Base-by-base conservation (phyloP, 2,329 filamentous ascomycete species). In the Trichoderma brevicompactum region DNA sequence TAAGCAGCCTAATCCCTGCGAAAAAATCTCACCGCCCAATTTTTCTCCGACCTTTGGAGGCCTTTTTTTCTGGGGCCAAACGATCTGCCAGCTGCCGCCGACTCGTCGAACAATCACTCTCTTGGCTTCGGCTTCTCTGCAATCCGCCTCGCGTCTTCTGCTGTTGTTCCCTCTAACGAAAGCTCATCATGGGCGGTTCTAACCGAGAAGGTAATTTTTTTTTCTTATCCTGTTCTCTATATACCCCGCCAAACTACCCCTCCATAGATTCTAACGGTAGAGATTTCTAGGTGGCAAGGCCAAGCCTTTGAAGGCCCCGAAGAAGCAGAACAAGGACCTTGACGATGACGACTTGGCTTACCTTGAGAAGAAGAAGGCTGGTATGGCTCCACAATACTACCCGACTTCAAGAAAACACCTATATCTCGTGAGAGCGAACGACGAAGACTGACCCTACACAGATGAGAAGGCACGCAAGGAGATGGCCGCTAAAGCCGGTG, bases 391-490 rank as follows among this genome's bases (percentile, higher is more conserved):
- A 17, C 41, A 15, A 10, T n/a, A 5, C 23, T 28, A 10, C 15
- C n/a, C 64, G 48, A 41, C 15, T 10, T 19, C 28, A 41, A 28
- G 60, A n/a, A 15, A 28, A 19, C 28, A 34, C 34, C 17, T n/a
- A 46, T 40, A 12, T 7, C 3, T 17, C 15, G 34, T 7, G 2
- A 40, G 34, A 52, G 19, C 44, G 36, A 41, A 43, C 15, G 34
- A 10, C 56, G 73, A 52, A 74, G 68, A 69, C 46, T 64, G n/a
- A 62, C 56, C 36, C 52, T 36, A 1, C 38, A 70, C 72, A 91
- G 92, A 94, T 72, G 90, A 92, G 75, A 92, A 94, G 84, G 91
- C 90, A 52, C 90, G 88, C 79, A 94, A 96, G 82, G 92, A 93
- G 9, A 77, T 96, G 80, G 88, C 89, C n/a, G 84, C 88, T 67